Evolutionary conservation across 164 flowering plant species (phyloP).

Genomic region (Echeveria elegans): DNA sequence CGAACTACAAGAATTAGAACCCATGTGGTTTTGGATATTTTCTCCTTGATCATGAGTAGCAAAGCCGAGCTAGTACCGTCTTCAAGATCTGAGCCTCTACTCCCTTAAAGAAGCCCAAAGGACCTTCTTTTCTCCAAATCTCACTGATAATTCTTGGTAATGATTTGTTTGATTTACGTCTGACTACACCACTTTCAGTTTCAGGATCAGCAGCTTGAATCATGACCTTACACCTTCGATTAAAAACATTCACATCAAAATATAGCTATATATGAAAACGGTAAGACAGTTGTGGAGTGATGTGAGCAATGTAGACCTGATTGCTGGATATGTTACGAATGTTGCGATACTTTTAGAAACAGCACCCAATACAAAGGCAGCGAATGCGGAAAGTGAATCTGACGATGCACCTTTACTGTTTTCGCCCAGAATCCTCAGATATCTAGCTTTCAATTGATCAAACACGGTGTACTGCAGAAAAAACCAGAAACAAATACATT

Average conservation of each 20-base stretch:
- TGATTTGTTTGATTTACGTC: slow-evolving; percentile 19
- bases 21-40: slow-evolving; percentile 54
- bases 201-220: slow-evolving; percentile 36
- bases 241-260: too few species aligned
- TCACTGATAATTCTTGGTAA: slow-evolving; percentile 18
- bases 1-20: slow-evolving; percentile 50
- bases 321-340: slow-evolving; percentile 37
- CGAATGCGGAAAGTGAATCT: slow-evolving; percentile 31
- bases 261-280: too few species aligned
- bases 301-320: slow-evolving; percentile 26
- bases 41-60: slow-evolving; percentile 83
- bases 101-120: slow-evolving; percentile 62
- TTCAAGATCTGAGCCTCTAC: slow-evolving; percentile 69
- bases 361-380: slow-evolving; percentile 39
- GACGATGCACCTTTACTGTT: slow-evolving; percentile 18
- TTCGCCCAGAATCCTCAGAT: slow-evolving; percentile 14
- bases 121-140: slow-evolving; percentile 52
- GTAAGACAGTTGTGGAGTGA: too few species aligned
- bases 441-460: slow-evolving; percentile 36
- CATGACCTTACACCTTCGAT: slow-evolving; percentile 38
- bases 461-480: slow-evolving; percentile 37
- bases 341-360: slow-evolving; percentile 43
- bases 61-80: slow-evolving; percentile 68
- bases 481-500: neutral
- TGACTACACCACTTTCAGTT: slow-evolving; percentile 18